Conservation (phyloP, 352 stramenopile species). For the Halophytophthora polymorphica region DNA sequence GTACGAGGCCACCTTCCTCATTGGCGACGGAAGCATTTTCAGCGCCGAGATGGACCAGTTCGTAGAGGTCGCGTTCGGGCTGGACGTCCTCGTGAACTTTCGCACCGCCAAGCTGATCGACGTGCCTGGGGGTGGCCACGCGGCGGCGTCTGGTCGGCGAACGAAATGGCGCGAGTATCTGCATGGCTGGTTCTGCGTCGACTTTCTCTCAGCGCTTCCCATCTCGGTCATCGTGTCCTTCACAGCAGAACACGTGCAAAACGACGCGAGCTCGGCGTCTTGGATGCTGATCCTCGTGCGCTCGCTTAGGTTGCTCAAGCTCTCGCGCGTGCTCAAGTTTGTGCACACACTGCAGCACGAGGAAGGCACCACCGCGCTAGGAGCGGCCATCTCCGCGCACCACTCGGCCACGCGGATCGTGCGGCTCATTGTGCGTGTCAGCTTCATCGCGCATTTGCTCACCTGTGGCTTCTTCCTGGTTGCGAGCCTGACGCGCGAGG, state of each 20-base stretch:
- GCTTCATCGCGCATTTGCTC: slow-evolving; percentile 60
- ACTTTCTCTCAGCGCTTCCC: slow-evolving; percentile 63
- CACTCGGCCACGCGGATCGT: slow-evolving; percentile 58
- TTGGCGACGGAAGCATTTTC: slow-evolving; percentile 17
- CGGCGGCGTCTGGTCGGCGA: slow-evolving; percentile 31
- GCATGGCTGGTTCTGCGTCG: slow-evolving; percentile 66
- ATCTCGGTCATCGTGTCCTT: slow-evolving; percentile 34
- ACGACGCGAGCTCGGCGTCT: slow-evolving; percentile 1
- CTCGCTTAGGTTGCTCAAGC: slow-evolving; percentile 77
- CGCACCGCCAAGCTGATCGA: slow-evolving; percentile 38
- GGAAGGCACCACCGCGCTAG: slow-evolving; percentile 39
- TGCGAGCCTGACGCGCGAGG: slow-evolving; percentile 25
- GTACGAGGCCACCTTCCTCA: slow-evolving; percentile 61
- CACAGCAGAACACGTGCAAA: slow-evolving; percentile 16
- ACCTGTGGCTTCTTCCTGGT: slow-evolving; percentile 69
- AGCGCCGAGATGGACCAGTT: slow-evolving; percentile 33
- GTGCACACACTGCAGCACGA: slow-evolving; percentile 58
- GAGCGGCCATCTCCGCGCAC: slow-evolving; percentile 24
- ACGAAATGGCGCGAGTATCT: slow-evolving; percentile 47
- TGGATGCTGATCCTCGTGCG: slow-evolving; percentile 56
- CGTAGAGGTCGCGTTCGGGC: slow-evolving; percentile 42
- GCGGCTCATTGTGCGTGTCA: slow-evolving; percentile 54
- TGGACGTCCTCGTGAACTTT: slow-evolving; percentile 63
- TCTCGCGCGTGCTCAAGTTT: slow-evolving; percentile 86
- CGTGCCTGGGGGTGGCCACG: slow-evolving; percentile 28